Evolutionary conservation across 176 grass and related monocot species (phyloP), one percentile per base, ranked within the genome.

Genomic region (Aegilops umbellulata): DNA sequence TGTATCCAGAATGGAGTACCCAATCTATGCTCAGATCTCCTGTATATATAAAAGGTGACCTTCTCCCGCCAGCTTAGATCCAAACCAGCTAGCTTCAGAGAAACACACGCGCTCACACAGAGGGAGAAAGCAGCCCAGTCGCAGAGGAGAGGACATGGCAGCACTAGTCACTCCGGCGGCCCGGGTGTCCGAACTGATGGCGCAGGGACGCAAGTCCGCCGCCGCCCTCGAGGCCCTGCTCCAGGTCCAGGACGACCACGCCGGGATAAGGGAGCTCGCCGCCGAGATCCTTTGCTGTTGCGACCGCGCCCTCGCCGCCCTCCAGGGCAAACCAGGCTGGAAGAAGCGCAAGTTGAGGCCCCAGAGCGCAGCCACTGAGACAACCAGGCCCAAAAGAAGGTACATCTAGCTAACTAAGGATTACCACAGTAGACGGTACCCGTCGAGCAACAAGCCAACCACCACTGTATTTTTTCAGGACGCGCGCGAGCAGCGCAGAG

Each of bases 291-390:
- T 78, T 0, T 31, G 64, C 64, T 86, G 75, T 64, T 86, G n/a
- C 47, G 84, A 86, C 84, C 62, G 84, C 64, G 84, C 84, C 8
- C 84, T 86, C 75, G 75, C 42, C 32, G 75, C 49, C 7, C 32
- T 86, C 25, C 73, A 31, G 22, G 20, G 42, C 42, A 46, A 46
- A 39, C 4, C 41, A 44, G 22, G 74, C 14, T 15, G 47, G 47
- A 15, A 51, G 13, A 85, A 69, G 74, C 74, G 74, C 13, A 58
- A 68, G 75, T 2, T 23, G 31, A 32, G 14, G 47, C 47, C 29
- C 42, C 42, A 58, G 0, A 1, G 6, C 19, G 27, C 68, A 10
- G 15, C 61, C 15, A n/a, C 61, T 6, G 5, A 8, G 47, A 3
- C 10, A 23, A 15, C 73, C 61, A 0, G 1, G n/a, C 62, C 44